Percentiles rank a stretch among this genome's conserved stretches.
Evolutionary conservation across 2,329 filamentous ascomycete genomes (phyloP).

Genomic region (Geoglossum cookeanum): DNA sequence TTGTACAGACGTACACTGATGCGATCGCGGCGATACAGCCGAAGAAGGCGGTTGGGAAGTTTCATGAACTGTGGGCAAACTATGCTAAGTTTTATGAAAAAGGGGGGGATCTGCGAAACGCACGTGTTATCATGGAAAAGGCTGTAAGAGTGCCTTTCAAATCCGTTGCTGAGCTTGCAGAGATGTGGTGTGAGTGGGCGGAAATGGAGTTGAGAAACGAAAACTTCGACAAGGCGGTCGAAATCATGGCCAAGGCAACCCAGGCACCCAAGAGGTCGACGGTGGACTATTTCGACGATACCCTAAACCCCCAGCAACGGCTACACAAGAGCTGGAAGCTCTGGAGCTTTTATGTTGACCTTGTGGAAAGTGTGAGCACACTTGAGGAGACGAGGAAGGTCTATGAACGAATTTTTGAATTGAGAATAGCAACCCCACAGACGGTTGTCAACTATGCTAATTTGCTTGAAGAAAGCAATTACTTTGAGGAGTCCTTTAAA

Average conservation of each 20-base stretch:
- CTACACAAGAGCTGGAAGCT: constrained; percentile 99
- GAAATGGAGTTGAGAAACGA: constrained; percentile 94
- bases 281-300: constrained; percentile 98
- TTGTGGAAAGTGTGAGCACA: constrained; percentile 84
- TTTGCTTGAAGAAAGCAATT: constrained; percentile 79
- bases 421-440: constrained; percentile 92
- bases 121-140: constrained; percentile 89
- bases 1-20: constrained; percentile 85
- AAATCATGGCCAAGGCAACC: constrained; percentile 92
- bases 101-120: constrained; percentile 65
- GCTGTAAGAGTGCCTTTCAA: constrained; percentile 96
- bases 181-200: constrained; percentile 98
- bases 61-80: constrained; percentile 88
- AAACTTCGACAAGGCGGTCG: constrained; percentile 85
- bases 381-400: constrained; percentile 84
- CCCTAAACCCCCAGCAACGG: constrained; percentile 77
- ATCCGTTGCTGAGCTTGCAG: constrained; percentile 86
- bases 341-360: constrained; percentile 97
- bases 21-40: constrained; percentile 86
- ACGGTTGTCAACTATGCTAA: constrained; percentile 98
- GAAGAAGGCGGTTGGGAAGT: constrained; percentile 82
- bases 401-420: constrained; percentile 94
- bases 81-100: constrained; percentile 96
- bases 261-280: constrained; percentile 94
- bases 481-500: constrained; percentile 96